Evolutionary conservation across 306 rosid species (phyloP), one percentile per base, ranked within the genome.

Genomic region (Begonia fuchsioides): DNA sequence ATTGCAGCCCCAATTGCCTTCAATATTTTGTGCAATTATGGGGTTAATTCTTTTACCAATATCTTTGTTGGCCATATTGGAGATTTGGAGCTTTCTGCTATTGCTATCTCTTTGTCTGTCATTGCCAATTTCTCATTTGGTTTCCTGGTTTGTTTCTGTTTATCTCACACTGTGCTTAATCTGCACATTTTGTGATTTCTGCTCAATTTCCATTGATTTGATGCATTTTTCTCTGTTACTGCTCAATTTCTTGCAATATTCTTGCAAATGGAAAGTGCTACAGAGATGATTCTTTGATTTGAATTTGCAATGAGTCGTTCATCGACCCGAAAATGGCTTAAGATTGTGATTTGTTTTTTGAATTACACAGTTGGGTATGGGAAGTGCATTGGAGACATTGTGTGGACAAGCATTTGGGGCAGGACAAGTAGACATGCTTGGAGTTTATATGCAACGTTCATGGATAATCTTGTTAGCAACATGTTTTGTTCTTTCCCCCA

Each of bases 361-460:
- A 59, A 52, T 65, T 73, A 79, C 73, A 86, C 70, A 90, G 98
- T 80, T 90, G 49, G 98, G 95, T 2, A 55, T n/a, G n/a, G n/a
- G n/a, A n/a, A n/a, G n/a, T n/a, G n/a, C n/a, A n/a, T n/a, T n/a
- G n/a, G n/a, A n/a, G n/a, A n/a, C n/a, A n/a, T n/a, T n/a, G n/a
- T n/a, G n/a, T n/a, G n/a, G n/a, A n/a, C n/a, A n/a, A n/a, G 96
- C 98, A 45, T 90, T 64, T 68, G 98, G 98, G 1, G 96, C 95
- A 0, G 96, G 98, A 35, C 94, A 90, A 72, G 80, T 85, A 45
- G 93, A 73, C 10, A 90, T 90, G 98, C 85, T 85, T 3, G 98
- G 96, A 1, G 67, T 85, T 7, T 90, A 90, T 67, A 68, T 85
- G 95, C 98, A 90, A 58, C 75, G 98, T 1, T 85, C 95, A 7